Conservation (phyloP, 768 basidiomycete species). For the Rickenella mellea region DNA sequence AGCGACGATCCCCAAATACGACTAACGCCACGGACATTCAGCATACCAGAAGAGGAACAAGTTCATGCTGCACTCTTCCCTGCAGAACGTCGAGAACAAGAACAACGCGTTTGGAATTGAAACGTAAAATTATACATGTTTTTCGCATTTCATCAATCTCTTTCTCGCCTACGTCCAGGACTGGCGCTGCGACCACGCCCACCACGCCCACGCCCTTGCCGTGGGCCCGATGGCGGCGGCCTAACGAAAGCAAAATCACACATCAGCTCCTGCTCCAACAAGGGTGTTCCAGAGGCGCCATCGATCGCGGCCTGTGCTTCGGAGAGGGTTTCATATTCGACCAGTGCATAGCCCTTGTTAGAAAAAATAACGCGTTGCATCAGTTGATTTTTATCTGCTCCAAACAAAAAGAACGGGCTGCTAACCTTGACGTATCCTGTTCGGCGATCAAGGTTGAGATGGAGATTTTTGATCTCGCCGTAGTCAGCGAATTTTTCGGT, state of each 20-base stretch:
- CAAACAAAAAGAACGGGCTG: constrained; percentile 1
- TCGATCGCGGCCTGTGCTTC: constrained; percentile 94
- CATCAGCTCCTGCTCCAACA: constrained; percentile 80
- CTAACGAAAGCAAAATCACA: constrained; percentile 92
- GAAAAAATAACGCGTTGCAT: neutral
- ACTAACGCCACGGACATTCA: no score
- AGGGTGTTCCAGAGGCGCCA: constrained; percentile 69
- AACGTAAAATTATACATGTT: no score
- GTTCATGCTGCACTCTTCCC: no score
- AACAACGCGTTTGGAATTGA: no score
- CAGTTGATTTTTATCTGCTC: constrained; percentile 1
- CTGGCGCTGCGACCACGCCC: constrained; percentile 68
- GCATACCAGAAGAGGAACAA: no score
- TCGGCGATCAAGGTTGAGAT: constrained; percentile 91
- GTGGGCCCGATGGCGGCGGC: constrained; percentile 73
- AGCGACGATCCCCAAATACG: no score
- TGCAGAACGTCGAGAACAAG: no score
- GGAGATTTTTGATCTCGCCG: constrained; percentile 96
- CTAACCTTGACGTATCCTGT: constrained; percentile 97
- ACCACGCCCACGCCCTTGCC: constrained; percentile 59
- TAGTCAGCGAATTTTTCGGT: constrained; percentile 94
- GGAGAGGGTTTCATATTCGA: constrained; percentile 93
- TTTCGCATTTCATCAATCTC: no score
- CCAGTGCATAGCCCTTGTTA: constrained; percentile 89
- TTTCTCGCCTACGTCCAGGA: constrained; percentile 52